These are phyloP conservation scores for Zymoseptoria pseudotritici DNA, from an alignment of 2,329 filamentous ascomycete genomes.

Conservation along the genomic window DNA sequence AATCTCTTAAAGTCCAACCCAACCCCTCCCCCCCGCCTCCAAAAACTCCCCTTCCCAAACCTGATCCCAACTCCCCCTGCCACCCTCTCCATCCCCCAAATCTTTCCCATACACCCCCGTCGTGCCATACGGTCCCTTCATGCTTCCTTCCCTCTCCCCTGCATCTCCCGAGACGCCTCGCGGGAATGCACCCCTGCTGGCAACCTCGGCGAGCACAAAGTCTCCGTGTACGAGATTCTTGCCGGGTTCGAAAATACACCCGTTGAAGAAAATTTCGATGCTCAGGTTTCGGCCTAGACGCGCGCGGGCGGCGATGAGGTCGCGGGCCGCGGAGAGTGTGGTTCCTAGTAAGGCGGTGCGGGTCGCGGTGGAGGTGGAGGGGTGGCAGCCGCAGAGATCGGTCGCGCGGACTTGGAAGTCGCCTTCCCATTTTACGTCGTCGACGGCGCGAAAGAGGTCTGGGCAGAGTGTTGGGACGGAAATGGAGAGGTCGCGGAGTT, in stretches of 20 bases:
- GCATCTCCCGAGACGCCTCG: constrained; percentile 1
- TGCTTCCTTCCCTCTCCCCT: constrained; percentile 27
- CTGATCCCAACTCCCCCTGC: constrained; percentile 24
- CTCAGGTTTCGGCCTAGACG: constrained; percentile 34
- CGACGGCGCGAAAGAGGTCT: constrained; percentile 37
- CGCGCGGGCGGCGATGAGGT: constrained; percentile 33
- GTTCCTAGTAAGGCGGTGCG: constrained; percentile 28
- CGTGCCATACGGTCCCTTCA: constrained; percentile 44
- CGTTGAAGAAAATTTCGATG: constrained; percentile 45
- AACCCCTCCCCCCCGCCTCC: constrained; percentile 25
- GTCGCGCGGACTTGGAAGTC: constrained; percentile 45
- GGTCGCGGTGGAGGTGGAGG: constrained; percentile 28
- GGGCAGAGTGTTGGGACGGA: constrained; percentile 43
- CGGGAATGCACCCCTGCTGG: constrained; percentile 37
- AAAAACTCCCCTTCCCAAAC: constrained; percentile 30
- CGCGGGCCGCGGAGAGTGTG: constrained; percentile 36
- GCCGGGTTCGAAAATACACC: constrained; percentile 45
- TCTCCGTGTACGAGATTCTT: constrained; percentile 42
- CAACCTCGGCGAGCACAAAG: constrained; percentile 38
- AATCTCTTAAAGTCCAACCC: constrained; percentile 24
- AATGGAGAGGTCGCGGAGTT: constrained; percentile 43
- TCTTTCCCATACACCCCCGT: constrained; percentile 44
- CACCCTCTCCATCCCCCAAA: constrained; percentile 32
- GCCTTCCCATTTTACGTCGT: constrained; percentile 38
- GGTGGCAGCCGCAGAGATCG: constrained; percentile 41